phyloP scores from a whole-genome alignment of 148 eudicot genomes.

The Vaccinium corymbosum region DNA sequence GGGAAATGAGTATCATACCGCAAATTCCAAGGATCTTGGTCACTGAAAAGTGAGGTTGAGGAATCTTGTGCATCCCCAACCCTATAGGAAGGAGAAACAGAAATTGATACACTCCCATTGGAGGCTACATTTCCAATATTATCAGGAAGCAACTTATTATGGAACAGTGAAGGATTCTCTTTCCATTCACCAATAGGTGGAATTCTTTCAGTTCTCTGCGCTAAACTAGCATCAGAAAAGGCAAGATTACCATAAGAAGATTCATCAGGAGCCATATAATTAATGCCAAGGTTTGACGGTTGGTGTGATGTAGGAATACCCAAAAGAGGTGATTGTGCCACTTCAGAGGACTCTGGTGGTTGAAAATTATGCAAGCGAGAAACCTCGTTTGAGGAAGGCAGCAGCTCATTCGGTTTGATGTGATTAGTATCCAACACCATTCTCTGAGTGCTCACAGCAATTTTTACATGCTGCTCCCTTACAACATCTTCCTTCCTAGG shows the following conservation, averaged over 20 bases:
- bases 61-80: conserved; percentile 41
- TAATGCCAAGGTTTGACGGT: conserved; percentile 23
- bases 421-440: conserved; percentile 24
- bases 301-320: conserved; percentile 22
- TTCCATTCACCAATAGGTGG: conserved; percentile 37
- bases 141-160: conserved; percentile 27
- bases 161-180: conserved; percentile 30
- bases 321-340: conserved; percentile 27
- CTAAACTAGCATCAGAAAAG: conserved; percentile 36
- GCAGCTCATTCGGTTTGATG: conserved; percentile 26
- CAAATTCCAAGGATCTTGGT: conserved; percentile 81
- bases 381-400: conserved; percentile 26
- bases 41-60: conserved; percentile 61
- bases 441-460: conserved; percentile 14
- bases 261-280: conserved; percentile 26
- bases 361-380: conserved; percentile 29
- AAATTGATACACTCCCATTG: conserved; percentile 22
- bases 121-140: conserved; percentile 27
- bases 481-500: conserved; percentile 31
- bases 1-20: conserved; percentile 53
- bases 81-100: conserved; percentile 37
- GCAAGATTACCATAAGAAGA: conserved; percentile 21
- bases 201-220: conserved; percentile 28
- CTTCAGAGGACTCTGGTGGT: conserved; percentile 28
- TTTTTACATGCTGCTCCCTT: conserved; percentile 17